Conservation (phyloP, 1,284 basidiomycete species). For the Trametes versicolor region DNA sequence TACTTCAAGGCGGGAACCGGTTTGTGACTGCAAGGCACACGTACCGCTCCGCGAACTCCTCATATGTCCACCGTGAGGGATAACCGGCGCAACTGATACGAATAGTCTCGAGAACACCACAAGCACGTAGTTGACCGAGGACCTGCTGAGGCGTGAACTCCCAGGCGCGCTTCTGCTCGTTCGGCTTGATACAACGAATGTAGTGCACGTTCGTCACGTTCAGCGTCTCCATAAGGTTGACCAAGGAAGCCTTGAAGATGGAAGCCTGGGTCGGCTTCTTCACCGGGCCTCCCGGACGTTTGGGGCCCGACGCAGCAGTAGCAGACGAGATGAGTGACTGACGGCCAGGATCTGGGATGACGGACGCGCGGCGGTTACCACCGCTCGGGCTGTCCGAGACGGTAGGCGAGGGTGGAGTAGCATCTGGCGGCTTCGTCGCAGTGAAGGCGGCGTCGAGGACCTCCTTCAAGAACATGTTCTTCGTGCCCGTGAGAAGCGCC, state of each 20-base stretch:
- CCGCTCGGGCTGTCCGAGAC: slow-evolving; percentile 78
- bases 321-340: slow-evolving; percentile 70
- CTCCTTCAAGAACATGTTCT: slow-evolving; percentile 94
- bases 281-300: slow-evolving; percentile 72
- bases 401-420: slow-evolving; percentile 74
- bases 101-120: slow-evolving; percentile 99
- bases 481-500: slow-evolving; percentile 84
- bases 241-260: slow-evolving; percentile 97
- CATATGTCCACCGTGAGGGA: slow-evolving; percentile 98
- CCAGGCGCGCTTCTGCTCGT: slow-evolving; percentile 97
- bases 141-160: slow-evolving; percentile 97
- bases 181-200: slow-evolving; percentile 99
- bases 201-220: slow-evolving; percentile 99
- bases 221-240: slow-evolving; percentile 97
- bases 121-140: slow-evolving; percentile 93
- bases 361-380: slow-evolving; percentile 78
- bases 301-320: slow-evolving; percentile 53
- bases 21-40: slow-evolving; percentile 37
- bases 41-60: slow-evolving; percentile 98
- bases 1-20: neutral
- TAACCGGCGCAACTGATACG: slow-evolving; percentile 99
- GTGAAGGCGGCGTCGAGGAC: slow-evolving; percentile 91
- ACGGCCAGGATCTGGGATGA: slow-evolving; percentile 88
- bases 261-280: slow-evolving; percentile 98
- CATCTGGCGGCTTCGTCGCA: slow-evolving; percentile 73